Conservation (phyloP, 306 rosid species). For the Pachyrhizus erosus region DNA sequence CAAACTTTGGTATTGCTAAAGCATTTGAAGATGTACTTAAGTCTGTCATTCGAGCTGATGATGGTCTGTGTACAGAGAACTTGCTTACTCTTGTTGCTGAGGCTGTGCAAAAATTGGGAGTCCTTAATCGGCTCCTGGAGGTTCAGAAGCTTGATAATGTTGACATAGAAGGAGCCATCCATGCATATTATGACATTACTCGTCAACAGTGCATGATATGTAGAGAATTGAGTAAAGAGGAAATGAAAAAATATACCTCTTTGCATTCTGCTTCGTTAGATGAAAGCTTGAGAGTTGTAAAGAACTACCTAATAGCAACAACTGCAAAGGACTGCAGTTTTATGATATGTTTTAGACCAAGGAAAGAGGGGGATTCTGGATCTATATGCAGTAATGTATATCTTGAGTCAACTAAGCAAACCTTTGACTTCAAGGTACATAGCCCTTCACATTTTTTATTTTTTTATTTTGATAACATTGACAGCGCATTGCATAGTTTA, state of each 20-base stretch:
- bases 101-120: conserved; percentile 66
- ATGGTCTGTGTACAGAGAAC: conserved; percentile 61
- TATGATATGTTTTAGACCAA: conserved; percentile 80
- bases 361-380: conserved; percentile 53
- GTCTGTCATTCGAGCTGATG: conserved; percentile 63
- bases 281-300: conserved; percentile 79
- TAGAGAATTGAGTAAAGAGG: conserved; percentile 58
- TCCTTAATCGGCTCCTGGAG: conserved; percentile 73
- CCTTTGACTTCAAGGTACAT: conserved; percentile 81
- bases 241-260: conserved; percentile 52
- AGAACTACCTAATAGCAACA: conserved; percentile 81
- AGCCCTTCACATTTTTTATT: conserved; percentile 20
- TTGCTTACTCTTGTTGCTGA: conserved; percentile 79
- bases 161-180: conserved; percentile 96
- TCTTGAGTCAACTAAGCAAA: conserved; percentile 71
- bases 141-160: conserved; percentile 83
- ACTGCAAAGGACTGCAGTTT: conserved; percentile 96
- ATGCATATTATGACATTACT: conserved; percentile 81
- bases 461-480: conserved; percentile 13
- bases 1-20: conserved; percentile 57
- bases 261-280: conserved; percentile 82
- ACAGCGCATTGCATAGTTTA: conserved; percentile 12
- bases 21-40: conserved; percentile 88
- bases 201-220: conserved; percentile 76
- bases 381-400: conserved; percentile 53